Evolutionary conservation across 306 rosid genomes (phyloP), one percentile per base, ranked within the genome.

Genomic region (Sesbania bispinosa): DNA sequence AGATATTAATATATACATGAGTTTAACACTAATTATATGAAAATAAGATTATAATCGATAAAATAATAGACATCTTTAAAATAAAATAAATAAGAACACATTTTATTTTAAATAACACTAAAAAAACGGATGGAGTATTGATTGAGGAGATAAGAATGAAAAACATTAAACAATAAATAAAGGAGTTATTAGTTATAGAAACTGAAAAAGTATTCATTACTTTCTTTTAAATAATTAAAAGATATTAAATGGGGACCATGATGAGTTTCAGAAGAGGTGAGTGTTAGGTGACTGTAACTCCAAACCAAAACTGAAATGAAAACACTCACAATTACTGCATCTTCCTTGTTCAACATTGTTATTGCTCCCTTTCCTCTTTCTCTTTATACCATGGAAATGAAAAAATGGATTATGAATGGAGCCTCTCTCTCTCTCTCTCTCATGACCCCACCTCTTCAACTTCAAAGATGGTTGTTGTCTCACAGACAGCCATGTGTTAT

Each of bases 241-340:
- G 53, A 18, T 1, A 13, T 35, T 20, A 36, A 52, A 27, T 62
- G 36, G 35, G 27, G 26, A 9, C 2, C n/a, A n/a, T n/a, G n/a
- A 45, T 35, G 27, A 61, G 7, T 48, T 62, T 73, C 19, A 47
- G 52, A 62, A 73, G 32, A 13, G n/a, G 41, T 50, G 24, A 24
- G 6, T 61, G 5, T 14, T 61, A 14, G 32, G 52, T 73, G 70
- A 73, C 4, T 14, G 27, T 71, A 1, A 43, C 39, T 6, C 70
- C n/a, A n/a, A n/a, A n/a, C n/a, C n/a, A n/a, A n/a, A n/a, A n/a
- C 41, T 21, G 30, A 20, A 6, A 23, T 48, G 21, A 11, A 10
- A 73, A 14, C 51, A n/a, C 51, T 62, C 10, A 3, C 71, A 62
- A 62, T 74, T 62, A 74, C 64, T 62, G 6, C 41, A 53, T 38